Conservation (phyloP, 352 stramenopile species). For the Globisporangium recalcitrans region DNA sequence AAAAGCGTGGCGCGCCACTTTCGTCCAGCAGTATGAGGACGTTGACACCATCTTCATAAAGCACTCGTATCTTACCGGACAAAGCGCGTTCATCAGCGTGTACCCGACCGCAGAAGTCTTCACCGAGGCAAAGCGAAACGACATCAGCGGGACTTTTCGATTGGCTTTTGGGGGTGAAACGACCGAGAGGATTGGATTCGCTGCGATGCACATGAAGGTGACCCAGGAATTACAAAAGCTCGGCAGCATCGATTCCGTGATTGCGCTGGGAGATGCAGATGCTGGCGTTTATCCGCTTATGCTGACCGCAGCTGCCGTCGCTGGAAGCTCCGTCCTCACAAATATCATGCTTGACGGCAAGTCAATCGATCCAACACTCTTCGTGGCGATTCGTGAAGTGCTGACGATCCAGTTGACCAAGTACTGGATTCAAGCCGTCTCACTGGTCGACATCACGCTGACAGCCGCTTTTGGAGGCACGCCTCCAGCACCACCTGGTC, state of each 20-base stretch:
- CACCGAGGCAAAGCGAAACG: slow-evolving; percentile 44
- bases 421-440: slow-evolving; percentile 44
- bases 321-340: slow-evolving; percentile 29
- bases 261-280: slow-evolving; percentile 39
- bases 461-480: slow-evolving; percentile 16
- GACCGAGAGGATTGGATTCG: slow-evolving; percentile 51
- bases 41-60: slow-evolving; percentile 74
- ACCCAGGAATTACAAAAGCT: slow-evolving; percentile 69
- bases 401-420: slow-evolving; percentile 26
- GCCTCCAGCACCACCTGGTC: no score
- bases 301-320: slow-evolving; percentile 37
- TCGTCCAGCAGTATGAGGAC: slow-evolving; percentile 54
- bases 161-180: slow-evolving; percentile 46
- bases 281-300: slow-evolving; percentile 49
- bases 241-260: slow-evolving; percentile 45
- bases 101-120: slow-evolving; percentile 65
- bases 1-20: slow-evolving; percentile 91
- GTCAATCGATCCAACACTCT: slow-evolving; percentile 54
- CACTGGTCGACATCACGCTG: slow-evolving; percentile 40
- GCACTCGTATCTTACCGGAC: slow-evolving; percentile 65
- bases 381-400: slow-evolving; percentile 55
- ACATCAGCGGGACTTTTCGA: slow-evolving; percentile 59
- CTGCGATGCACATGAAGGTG: slow-evolving; percentile 68
- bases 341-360: slow-evolving; percentile 35
- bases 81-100: slow-evolving; percentile 58